Base-by-base conservation (phyloP, 306 rosid species). In the Parietaria judaica region DNA sequence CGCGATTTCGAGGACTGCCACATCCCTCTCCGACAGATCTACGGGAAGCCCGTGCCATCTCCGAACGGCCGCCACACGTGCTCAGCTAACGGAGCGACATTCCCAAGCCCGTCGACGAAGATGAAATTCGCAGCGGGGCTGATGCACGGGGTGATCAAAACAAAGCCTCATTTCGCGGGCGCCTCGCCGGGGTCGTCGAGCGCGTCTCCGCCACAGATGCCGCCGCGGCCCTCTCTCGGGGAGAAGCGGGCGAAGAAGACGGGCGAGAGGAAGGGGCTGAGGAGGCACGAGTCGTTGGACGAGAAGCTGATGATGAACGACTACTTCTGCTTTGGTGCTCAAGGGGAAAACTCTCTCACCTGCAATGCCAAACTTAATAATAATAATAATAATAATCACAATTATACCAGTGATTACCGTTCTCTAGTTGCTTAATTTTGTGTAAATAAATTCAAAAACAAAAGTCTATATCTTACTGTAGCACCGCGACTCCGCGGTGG, bases 71-170 rank as follows among this genome's bases (percentile, higher is more conserved):
- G 83, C 60, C 82, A 88, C 70, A 61, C 76, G 69, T 71, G 66
- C 34, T 67, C 85, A 23, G 14, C 46, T 8, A 64, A 74, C 14
- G 8, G n/a, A 3, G 7, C 44, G 63, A 77, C 46, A 43, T 64
- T 67, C 61, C 95, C 98, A 31, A 91, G 95, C 76, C 82, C 84
- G 51, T 74, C 80, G 51, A 66, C 92, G 13, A 91, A 72, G 73
- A 64, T 80, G 80, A 87, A 65, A 65, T 91, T 79, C 56, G 68
- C 79, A 8, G 79, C 85, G 38, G 88, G 95, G 49, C 71, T 91
- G 53, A 78, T 71, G 83, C 96, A 91, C 16, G 98, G 95, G 6
- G 95, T 91, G 36, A 85, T 85, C 66, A 84, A 85, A 65, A 74
- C 83, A 59, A 80, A 62, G 62, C 95, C 89, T n/a, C 73, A 72